These are phyloP conservation scores for Metrosideros polymorpha DNA, from an alignment of 441 rosid genomes.

Conservation along the genomic window DNA sequence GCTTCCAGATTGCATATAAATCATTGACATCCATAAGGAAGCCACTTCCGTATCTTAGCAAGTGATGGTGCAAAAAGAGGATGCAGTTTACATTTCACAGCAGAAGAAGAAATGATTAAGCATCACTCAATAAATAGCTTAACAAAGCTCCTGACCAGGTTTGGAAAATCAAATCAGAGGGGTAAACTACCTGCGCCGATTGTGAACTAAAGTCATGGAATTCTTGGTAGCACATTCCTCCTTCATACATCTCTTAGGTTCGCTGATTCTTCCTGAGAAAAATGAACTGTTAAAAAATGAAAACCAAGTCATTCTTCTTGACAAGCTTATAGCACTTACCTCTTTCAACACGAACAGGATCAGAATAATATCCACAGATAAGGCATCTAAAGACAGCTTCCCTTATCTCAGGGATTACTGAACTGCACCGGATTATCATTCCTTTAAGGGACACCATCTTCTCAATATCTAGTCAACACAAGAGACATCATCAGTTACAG, in stretches of 20 bases:
- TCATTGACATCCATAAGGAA: no score
- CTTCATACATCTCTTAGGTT: slow-evolving; percentile 71
- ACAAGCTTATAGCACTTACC: slow-evolving; percentile 33
- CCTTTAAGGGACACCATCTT: slow-evolving; percentile 94
- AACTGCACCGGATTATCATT: slow-evolving; percentile 87
- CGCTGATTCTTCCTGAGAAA: slow-evolving; percentile 61
- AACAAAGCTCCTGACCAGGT: background rate
- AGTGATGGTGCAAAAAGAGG: background rate
- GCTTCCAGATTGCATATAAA: no score
- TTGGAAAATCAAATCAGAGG: background rate
- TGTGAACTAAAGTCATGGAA: slow-evolving; percentile 81
- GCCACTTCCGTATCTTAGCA: background rate
- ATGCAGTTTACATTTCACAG: no score
- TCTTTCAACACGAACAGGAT: slow-evolving; percentile 82
- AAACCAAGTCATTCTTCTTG: background rate
- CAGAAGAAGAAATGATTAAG: no score
- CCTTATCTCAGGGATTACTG: slow-evolving; percentile 89
- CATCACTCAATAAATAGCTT: background rate
- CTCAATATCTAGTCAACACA: slow-evolving; percentile 59
- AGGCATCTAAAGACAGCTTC: slow-evolving; percentile 89
- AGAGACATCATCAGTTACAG: background rate
- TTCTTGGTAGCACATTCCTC: slow-evolving; percentile 83
- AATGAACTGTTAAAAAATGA: background rate
- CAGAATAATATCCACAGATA: slow-evolving; percentile 75
- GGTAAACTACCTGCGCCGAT: slow-evolving; percentile 67